Evolutionary conservation across 2,329 filamentous ascomycete species (phyloP).

Genomic region (Onygenales sp.): DNA sequence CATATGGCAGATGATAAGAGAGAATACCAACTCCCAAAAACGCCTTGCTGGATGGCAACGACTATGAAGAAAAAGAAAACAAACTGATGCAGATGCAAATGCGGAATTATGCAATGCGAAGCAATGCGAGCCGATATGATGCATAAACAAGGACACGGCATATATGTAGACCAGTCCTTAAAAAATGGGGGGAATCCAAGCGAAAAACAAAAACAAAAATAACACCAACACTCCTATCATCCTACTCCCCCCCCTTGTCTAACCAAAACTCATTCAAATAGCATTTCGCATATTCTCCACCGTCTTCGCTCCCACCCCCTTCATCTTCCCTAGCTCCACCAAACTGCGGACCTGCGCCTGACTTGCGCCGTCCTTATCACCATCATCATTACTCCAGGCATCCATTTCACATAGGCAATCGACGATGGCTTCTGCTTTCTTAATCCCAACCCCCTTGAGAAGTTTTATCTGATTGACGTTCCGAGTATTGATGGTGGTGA

Average conservation of each 20-base stretch:
- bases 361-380: conserved; percentile 10
- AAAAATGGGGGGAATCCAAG: too few relatives aligned
- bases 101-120: background rate
- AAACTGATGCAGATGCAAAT: background rate
- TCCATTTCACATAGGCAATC: conserved; percentile 38
- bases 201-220: too few relatives aligned
- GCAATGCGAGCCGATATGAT: background rate
- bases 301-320: conserved; percentile 35
- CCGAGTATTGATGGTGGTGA: conserved; percentile 37
- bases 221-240: conserved; percentile 9
- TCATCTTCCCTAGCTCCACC: conserved; percentile 31
- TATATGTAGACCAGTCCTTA: background rate
- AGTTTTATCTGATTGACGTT: conserved; percentile 37
- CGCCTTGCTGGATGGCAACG: conserved; percentile 1
- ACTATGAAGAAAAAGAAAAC: background rate
- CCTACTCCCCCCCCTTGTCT: background rate
- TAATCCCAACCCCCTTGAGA: conserved; percentile 37
- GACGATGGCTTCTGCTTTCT: conserved; percentile 40
- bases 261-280: background rate
- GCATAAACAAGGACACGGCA: background rate
- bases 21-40: background rate
- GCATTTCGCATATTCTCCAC: conserved; percentile 39
- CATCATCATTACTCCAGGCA: conserved; percentile 10
- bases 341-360: conserved; percentile 25
- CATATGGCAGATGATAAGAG: background rate